Evolutionary conservation across 2,329 filamentous ascomycete species (phyloP), one percentile per base, ranked within the genome.

Genomic region (Huntiella moniliformis): DNA sequence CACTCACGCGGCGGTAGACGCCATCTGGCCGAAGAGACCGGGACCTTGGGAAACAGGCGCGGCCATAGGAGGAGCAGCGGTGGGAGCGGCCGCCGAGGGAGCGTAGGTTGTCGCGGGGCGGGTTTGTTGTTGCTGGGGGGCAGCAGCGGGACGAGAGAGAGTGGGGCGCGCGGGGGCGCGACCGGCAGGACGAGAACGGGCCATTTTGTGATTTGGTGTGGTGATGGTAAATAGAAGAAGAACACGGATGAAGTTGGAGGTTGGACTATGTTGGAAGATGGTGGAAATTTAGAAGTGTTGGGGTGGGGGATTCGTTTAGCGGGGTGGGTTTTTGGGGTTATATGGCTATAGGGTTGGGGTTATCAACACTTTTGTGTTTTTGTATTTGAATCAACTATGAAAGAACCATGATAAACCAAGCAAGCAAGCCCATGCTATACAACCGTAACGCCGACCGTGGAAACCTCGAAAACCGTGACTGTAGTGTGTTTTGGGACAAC

Each of bases 1-100:
- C 45, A 78, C 86, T 68, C 79, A 96, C 88, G 91, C 91, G 62
- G 91, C 91, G 48, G 91, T 98, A 60, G 79, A 86, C 54, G 91
- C 91, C 82, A 98, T 95, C 71, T 96, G 85, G 50, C 85, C 88
- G 55, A 98, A 85, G 8, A 98, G 71, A 52, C 91, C 88, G 4
- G 85, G 79, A 22, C 86, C 83, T 53, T 79, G 71, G 45, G 74
- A 72, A 44, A 63, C 61, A 44, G 66, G 63, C 41, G 65, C 61
- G 45, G 64, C 61, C 40, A 68, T 61, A 18, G 66, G 62, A 42
- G 64, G 63, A 45, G 63, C 60, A 49, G 68, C 68, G 43, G 73
- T 70, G 46, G 73, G 64, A 45, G 67, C 58, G 33, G 57, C 51
- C 47, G 67, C 61, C 40, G 60, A 56, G 51, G 63, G 58, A 46